Conservation (phyloP, 805 yeast species). For the Yamadazyma philogaea region DNA sequence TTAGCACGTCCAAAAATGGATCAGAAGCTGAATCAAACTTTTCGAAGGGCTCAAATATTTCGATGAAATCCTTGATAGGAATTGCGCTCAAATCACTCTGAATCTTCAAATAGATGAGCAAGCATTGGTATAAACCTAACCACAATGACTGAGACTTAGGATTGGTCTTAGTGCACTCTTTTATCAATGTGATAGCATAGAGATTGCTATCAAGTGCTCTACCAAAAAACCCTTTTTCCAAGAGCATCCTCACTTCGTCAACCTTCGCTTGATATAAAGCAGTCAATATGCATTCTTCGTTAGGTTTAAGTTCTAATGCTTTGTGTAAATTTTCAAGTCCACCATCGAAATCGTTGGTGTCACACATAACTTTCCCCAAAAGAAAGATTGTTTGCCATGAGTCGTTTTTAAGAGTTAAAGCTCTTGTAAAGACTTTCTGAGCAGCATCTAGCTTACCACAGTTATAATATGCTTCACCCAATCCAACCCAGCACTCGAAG, state of each 20-base stretch:
- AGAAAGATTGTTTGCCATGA: constrained; percentile 66
- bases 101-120: constrained; percentile 51
- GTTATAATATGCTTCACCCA: constrained; percentile 91
- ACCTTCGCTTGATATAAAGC: constrained; percentile 58
- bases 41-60: constrained; percentile 19
- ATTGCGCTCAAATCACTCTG: constrained; percentile 51
- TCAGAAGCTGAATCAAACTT: constrained; percentile 7
- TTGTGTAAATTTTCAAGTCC: constrained; percentile 49
- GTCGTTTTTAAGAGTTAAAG: constrained; percentile 49
- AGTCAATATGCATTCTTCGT: constrained; percentile 46
- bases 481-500: constrained; percentile 82
- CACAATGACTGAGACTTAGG: constrained; percentile 53
- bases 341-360: constrained; percentile 61
- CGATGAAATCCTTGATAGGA: constrained; percentile 37
- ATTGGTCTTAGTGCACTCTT: constrained; percentile 34
- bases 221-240: constrained; percentile 61
- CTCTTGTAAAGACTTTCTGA: constrained; percentile 71
- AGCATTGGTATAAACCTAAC: constrained; percentile 60
- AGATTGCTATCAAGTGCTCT: constrained; percentile 53
- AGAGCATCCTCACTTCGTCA: constrained; percentile 49
- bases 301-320: constrained; percentile 42
- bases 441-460: constrained; percentile 90
- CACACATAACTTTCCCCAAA: constrained; percentile 61
- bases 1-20: constrained; percentile 22
- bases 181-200: constrained; percentile 45